Percentiles rank a stretch among this genome's conserved stretches.
These are phyloP conservation scores for Fragaria nilgerrensis DNA, from an alignment of 306 rosid species.

Conservation along the genomic window DNA sequence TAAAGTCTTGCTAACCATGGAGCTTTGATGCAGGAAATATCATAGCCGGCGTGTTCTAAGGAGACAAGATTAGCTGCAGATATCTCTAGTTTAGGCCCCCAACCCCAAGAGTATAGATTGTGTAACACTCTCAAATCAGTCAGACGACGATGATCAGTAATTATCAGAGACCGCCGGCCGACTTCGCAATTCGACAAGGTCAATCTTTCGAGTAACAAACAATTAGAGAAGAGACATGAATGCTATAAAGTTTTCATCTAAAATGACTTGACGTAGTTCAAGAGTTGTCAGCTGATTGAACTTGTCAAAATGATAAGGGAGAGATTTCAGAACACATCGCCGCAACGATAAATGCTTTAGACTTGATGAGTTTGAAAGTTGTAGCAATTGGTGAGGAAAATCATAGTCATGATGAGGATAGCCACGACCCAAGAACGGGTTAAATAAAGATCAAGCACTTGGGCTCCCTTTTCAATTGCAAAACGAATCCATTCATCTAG, in stretches of 20 bases:
- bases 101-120: too few species aligned
- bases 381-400: not conserved
- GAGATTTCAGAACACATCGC: not conserved
- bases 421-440: too few species aligned
- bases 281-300: not conserved
- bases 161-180: too few species aligned
- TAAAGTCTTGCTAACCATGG: not conserved
- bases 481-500: not conserved
- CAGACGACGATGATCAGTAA: not conserved
- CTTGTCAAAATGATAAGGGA: too few species aligned
- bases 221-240: not conserved
- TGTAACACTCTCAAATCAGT: not conserved
- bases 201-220: not conserved
- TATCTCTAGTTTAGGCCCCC: not conserved
- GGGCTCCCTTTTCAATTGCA: not conserved
- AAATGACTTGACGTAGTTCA: not conserved
- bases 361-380: not conserved
- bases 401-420: too few species aligned
- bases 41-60: not conserved
- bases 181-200: not conserved
- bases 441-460: not conserved
- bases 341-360: not conserved
- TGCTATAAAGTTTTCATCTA: not conserved
- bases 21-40: not conserved
- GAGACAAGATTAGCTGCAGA: not conserved